A percentile compares a stretch with the other conserved stretches of the same genome.
Conservation (phyloP, 345 rosid species). For the Gossypium bickii region DNA sequence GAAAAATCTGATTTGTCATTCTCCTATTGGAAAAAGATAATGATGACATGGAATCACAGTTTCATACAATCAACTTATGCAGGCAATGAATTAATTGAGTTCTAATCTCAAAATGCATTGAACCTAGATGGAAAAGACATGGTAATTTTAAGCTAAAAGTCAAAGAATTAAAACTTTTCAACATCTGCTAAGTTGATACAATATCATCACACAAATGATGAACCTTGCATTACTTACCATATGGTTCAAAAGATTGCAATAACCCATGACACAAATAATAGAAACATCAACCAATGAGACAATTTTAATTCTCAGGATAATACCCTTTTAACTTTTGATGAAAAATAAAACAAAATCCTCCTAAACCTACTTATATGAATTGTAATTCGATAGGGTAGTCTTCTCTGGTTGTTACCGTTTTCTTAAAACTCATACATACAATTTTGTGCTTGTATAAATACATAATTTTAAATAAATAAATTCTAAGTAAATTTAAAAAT, state of each 20-base stretch:
- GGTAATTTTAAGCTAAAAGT: neutral
- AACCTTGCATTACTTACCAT: neutral
- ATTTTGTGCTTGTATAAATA: too few relatives aligned
- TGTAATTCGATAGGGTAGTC: too few relatives aligned
- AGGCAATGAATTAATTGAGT: neutral
- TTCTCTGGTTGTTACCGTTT: too few relatives aligned
- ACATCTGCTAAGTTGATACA: neutral
- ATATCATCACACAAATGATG: neutral
- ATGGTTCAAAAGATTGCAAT: neutral
- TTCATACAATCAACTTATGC: neutral
- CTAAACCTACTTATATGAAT: too few relatives aligned
- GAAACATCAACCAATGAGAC: too few relatives aligned
- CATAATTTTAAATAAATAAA: too few relatives aligned
- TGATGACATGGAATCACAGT: too few relatives aligned
- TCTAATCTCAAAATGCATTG: neutral
- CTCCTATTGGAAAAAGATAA: too few relatives aligned
- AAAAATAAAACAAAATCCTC: neutral
- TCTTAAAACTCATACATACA: too few relatives aligned
- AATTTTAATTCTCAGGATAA: neutral
- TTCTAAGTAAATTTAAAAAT: too few relatives aligned
- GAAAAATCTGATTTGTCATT: too few relatives aligned
- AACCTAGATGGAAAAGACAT: neutral
- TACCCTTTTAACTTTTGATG: neutral
- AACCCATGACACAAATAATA: neutral
- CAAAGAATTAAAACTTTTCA: neutral